Evolutionary conservation across 306 rosid species (phyloP), one percentile per base, ranked within the genome.

Genomic region (Quercus gilva): DNA sequence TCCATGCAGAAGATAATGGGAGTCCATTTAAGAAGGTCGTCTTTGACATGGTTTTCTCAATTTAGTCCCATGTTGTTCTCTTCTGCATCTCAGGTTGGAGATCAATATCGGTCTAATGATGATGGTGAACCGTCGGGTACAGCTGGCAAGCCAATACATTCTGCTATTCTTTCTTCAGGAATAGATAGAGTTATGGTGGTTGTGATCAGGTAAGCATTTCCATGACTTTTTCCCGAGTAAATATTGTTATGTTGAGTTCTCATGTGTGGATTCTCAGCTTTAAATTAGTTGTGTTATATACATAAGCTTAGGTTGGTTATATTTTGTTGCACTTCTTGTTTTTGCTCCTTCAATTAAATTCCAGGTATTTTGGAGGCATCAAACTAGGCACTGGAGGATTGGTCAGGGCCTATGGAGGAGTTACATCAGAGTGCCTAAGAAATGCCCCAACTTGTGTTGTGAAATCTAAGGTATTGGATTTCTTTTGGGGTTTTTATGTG

Each of bases 171-270:
- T 75, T 88, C 97, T 78, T 92, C 99, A 20, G 97, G 97, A 67
- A 86, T 94, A 78, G 97, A 94, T 79, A 92, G 92, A 90, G 91
- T 94, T 76, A 90, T 94, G 99, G 99, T 94, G 82, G 97, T 92
- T 23, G 97, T 94, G 81, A 91, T 91, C 88, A 89, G 97, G 99
- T 94, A 73, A 80, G 73, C 61, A 6, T 72, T 71, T 81, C 58
- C 67, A 57, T 17, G 18, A 65, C 56, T 43, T 73, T 17, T 33
- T 13, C 51, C 26, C 4, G 71, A 33, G 71, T 65, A 31, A 6
- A 33, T 65, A 11, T 29, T 65, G 15, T 33, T 65, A 29, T 33
- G 19, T 65, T 33, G 5, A 31, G 51, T 33, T 67, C 51, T 8
- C 37, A 21, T 8, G 13, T 67, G 49, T 18, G 51, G 49, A 28